phyloP scores from a whole-genome alignment of 208 protist species.

The Kentomonas sorsogonicus region DNA sequence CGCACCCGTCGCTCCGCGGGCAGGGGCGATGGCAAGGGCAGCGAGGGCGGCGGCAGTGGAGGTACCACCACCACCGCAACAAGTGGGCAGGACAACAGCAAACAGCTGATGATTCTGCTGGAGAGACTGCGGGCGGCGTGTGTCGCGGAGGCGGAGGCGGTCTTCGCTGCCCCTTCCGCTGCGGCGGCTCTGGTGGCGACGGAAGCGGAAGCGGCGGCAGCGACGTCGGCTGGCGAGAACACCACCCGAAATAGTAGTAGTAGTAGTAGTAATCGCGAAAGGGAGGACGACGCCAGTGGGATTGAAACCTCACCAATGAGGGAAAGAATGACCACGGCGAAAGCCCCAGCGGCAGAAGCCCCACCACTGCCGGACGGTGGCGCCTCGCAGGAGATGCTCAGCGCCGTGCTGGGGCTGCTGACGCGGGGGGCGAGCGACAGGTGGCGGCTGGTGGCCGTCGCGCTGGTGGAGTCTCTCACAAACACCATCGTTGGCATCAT shows the following conservation, averaged over 20 bases:
- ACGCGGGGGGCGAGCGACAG: slow-evolving; percentile 47
- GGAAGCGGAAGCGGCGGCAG: too few species aligned
- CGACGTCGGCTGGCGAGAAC: too few species aligned
- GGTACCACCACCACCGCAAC: too few species aligned
- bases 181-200: too few species aligned
- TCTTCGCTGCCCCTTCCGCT: slow-evolving; percentile 19
- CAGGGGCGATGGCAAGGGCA: too few species aligned
- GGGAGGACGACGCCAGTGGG: too few species aligned
- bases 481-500: slow-evolving; percentile 5
- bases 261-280: too few species aligned
- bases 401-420: slow-evolving; percentile 57
- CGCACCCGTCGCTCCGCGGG: too few species aligned
- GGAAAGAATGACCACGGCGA: not conserved
- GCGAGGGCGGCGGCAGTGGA: too few species aligned
- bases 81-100: slow-evolving; percentile 39
- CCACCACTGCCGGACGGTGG: not conserved
- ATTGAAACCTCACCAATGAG: too few species aligned
- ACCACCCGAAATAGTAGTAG: too few species aligned
- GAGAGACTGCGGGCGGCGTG: slow-evolving; percentile 46
- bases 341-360: not conserved
- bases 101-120: slow-evolving; percentile 49
- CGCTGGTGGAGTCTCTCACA: not conserved
- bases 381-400: slow-evolving; percentile 34
- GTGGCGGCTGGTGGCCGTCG: slow-evolving; percentile 74
- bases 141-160: slow-evolving; percentile 24